Evolutionary conservation across 257 asterid species (phyloP).

Genomic region (Lantana camara): DNA sequence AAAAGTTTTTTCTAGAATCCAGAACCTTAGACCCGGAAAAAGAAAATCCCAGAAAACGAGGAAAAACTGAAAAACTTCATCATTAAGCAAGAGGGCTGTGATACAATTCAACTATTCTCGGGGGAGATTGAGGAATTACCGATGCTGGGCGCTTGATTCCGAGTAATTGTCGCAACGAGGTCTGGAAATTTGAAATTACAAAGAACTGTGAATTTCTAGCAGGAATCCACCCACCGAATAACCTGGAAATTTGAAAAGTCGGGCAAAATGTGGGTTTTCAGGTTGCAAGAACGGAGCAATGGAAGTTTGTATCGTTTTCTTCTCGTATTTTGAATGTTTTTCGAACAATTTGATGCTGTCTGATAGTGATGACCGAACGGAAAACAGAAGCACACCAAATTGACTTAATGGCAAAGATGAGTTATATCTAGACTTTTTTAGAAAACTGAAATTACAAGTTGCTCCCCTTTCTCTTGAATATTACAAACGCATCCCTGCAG

Average conservation of each 20-base stretch:
- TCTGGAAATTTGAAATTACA: not conserved
- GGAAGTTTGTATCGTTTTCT: not conserved
- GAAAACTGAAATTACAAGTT: no score
- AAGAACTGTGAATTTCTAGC: slow-evolving; percentile 12
- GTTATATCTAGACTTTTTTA: no score
- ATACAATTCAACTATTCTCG: not conserved
- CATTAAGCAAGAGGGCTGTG: not conserved
- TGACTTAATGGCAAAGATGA: no score
- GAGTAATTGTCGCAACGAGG: not conserved
- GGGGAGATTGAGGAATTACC: slow-evolving; percentile 15
- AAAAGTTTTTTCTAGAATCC: slow-evolving; percentile 1
- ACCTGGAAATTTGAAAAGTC: no score
- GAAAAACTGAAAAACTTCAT: not conserved
- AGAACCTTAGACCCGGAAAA: not conserved
- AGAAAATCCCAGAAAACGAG: not conserved
- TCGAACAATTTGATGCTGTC: slow-evolving; percentile 14
- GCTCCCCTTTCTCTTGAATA: no score
- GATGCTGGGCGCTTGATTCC: not conserved
- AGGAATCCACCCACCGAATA: no score
- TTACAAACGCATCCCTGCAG: no score
- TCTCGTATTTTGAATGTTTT: not conserved
- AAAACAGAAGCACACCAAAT: not conserved
- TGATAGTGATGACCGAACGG: not conserved
- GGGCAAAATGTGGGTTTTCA: no score
- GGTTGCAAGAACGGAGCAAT: no score